A percentile compares a stretch with the other conserved stretches of the same genome.
Evolutionary conservation across 2,329 filamentous ascomycete genomes (phyloP).

Genomic region (Alternaria infectoria): DNA sequence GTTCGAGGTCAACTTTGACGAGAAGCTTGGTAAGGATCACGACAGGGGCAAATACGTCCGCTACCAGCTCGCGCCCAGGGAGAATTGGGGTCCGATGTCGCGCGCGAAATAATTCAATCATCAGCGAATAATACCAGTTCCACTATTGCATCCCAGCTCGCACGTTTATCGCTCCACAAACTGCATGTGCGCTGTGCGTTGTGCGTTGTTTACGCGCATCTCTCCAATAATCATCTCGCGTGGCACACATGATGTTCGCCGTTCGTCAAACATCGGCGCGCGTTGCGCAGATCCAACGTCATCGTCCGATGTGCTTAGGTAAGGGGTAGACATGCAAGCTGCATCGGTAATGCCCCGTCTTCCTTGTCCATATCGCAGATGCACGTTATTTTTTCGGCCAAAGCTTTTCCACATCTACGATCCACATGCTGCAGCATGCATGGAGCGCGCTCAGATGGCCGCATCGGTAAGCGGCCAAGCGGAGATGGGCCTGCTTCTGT

Average conservation of each 20-base stretch:
- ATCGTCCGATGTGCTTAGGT: conserved; percentile 3
- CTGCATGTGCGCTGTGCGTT: neutral
- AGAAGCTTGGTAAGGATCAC: conserved; percentile 73
- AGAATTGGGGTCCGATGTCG: conserved; percentile 90
- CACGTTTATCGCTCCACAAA: neutral
- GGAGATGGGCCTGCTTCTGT: conserved; percentile 9
- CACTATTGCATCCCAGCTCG: neutral
- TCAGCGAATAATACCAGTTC: neutral
- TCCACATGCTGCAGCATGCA: neutral
- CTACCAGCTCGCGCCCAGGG: conserved; percentile 87
- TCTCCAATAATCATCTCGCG: conserved; percentile 2
- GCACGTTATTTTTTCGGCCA: neutral
- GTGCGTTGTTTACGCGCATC: neutral
- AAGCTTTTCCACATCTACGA: neutral
- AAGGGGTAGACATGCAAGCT: neutral
- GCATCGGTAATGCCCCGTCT: neutral
- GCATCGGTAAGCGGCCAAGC: conserved; percentile 4
- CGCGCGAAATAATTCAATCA: conserved; percentile 50
- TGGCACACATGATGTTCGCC: conserved; percentile 1
- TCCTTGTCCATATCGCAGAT: neutral
- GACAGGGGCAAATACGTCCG: conserved; percentile 73
- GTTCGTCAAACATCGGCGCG: conserved; percentile 1
- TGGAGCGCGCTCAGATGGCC: neutral
- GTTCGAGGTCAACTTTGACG: conserved; percentile 77
- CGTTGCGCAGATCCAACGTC: conserved; percentile 6